Evolutionary conservation across 148 eudicot genomes (phyloP).

Genomic region (Euryodendron excelsum): DNA sequence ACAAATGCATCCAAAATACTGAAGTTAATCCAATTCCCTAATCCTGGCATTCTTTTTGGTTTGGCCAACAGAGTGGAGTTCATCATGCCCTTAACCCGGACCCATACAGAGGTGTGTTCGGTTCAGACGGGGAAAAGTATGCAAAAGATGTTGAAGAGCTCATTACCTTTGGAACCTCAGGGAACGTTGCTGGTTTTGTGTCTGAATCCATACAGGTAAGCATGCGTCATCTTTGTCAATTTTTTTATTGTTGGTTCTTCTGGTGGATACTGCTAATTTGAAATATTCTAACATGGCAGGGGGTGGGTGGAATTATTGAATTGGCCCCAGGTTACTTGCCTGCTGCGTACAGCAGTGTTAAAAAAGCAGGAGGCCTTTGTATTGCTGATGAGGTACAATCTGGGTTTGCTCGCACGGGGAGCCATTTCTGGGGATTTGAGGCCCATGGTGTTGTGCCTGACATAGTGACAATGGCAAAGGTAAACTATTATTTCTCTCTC

Average conservation of each 20-base stretch:
- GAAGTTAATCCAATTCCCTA: neutral
- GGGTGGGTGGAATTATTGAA: constrained; percentile 96
- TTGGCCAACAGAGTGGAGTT: constrained; percentile 69
- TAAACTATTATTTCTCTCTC: neutral
- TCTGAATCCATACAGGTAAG: constrained; percentile 84
- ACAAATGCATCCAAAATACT: neutral
- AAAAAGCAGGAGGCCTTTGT: constrained; percentile 87
- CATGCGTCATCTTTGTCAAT: neutral
- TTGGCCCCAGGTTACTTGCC: constrained; percentile 91
- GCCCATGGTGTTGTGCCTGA: constrained; percentile 93
- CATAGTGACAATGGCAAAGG: constrained; percentile 99
- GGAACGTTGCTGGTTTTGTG: constrained; percentile 80
- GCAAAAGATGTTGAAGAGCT: constrained; percentile 87
- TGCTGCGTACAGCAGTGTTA: constrained; percentile 58
- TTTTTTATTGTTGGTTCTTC: neutral
- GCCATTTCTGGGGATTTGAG: constrained; percentile 98
- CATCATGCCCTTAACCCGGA: constrained; percentile 97
- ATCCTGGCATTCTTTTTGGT: neutral
- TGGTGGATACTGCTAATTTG: neutral
- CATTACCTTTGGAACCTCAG: constrained; percentile 79
- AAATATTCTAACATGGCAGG: constrained; percentile 42
- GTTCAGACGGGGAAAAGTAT: constrained; percentile 84
- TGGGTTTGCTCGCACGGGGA: constrained; percentile 94
- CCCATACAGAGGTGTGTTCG: constrained; percentile 90
- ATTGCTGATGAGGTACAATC: constrained; percentile 97